Evolutionary conservation across 2,329 filamentous ascomycete species (phyloP).

Genomic region (Talaromyces sp.): DNA sequence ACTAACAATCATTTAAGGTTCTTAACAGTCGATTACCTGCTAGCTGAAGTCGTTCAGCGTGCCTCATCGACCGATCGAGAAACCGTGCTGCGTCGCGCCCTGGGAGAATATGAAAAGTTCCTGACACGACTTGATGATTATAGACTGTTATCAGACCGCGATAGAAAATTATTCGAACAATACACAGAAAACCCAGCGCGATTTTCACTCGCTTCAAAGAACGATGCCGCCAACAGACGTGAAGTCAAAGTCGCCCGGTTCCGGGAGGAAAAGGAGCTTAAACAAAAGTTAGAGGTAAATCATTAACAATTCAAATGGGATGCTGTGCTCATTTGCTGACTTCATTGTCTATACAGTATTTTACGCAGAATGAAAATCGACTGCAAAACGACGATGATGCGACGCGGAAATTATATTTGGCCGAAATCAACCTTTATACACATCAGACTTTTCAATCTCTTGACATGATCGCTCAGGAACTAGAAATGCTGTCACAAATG

Average conservation of each 20-base stretch:
- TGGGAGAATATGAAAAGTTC: slow-evolving; percentile 71
- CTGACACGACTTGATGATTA: slow-evolving; percentile 74
- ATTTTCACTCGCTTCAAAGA: slow-evolving; percentile 66
- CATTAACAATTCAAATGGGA: slow-evolving; percentile 12
- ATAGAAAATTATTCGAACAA: slow-evolving; percentile 64
- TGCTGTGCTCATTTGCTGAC: neutral
- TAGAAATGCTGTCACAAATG: slow-evolving; percentile 73
- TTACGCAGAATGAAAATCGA: slow-evolving; percentile 54
- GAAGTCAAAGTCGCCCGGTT: slow-evolving; percentile 83
- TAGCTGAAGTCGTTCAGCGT: slow-evolving; percentile 73
- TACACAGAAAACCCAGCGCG: slow-evolving; percentile 67
- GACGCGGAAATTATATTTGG: slow-evolving; percentile 72
- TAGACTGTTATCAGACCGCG: slow-evolving; percentile 59
- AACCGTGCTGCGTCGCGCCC: slow-evolving; percentile 56
- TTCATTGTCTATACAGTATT: slow-evolving; percentile 44
- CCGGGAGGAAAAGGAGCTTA: slow-evolving; percentile 77
- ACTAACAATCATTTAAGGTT: slow-evolving; percentile 48
- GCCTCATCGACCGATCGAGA: slow-evolving; percentile 60
- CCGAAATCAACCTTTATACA: slow-evolving; percentile 65
- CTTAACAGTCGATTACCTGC: slow-evolving; percentile 68
- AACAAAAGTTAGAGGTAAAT: slow-evolving; percentile 68
- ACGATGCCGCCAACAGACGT: slow-evolving; percentile 63
- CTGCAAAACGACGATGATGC: slow-evolving; percentile 75
- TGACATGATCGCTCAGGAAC: slow-evolving; percentile 80
- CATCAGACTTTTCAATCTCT: slow-evolving; percentile 81